These are phyloP conservation scores for Phytophthora chlamydospora DNA, from an alignment of 352 stramenopile genomes.

Conservation along the genomic window DNA sequence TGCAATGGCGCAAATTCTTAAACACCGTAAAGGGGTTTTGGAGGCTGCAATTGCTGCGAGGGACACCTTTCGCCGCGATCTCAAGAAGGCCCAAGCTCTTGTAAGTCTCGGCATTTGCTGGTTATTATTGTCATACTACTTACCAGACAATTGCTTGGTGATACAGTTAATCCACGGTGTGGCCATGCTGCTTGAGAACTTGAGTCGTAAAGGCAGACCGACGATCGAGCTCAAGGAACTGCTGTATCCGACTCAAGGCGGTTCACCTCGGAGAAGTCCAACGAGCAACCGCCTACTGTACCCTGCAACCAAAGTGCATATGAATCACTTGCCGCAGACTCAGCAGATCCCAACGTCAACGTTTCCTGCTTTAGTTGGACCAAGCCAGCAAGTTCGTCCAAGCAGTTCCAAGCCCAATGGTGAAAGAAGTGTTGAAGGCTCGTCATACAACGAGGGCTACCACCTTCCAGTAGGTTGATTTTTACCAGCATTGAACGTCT, in stretches of 20 bases:
- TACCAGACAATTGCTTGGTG: background rate
- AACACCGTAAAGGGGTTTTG: slow-evolving; percentile 41
- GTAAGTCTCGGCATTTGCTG: slow-evolving; percentile 25
- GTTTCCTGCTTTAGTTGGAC: slow-evolving; percentile 22
- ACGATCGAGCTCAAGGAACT: slow-evolving; percentile 16
- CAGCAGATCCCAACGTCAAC: slow-evolving; percentile 65
- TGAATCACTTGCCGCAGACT: slow-evolving; percentile 53
- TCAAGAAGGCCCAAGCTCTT: slow-evolving; percentile 43
- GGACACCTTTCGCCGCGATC: slow-evolving; percentile 37
- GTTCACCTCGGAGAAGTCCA: slow-evolving; percentile 34
- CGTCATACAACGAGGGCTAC: slow-evolving; percentile 38
- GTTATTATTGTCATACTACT: too few relatives aligned
- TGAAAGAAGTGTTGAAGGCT: background rate
- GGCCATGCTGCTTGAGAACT: slow-evolving; percentile 52
- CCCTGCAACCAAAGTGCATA: slow-evolving; percentile 51
- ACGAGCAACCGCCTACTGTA: slow-evolving; percentile 46
- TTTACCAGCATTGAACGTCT: background rate
- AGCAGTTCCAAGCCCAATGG: slow-evolving; percentile 2
- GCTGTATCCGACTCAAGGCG: slow-evolving; percentile 12
- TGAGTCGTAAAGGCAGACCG: slow-evolving; percentile 45
- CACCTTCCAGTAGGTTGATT: slow-evolving; percentile 47
- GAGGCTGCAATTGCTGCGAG: slow-evolving; percentile 33
- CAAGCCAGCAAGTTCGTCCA: slow-evolving; percentile 6
- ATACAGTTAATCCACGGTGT: slow-evolving; percentile 61
- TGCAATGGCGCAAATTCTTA: slow-evolving; percentile 53